Base-by-base conservation (phyloP, 2,329 filamentous ascomycete species). In the Arthrobotrys musiformis region DNA sequence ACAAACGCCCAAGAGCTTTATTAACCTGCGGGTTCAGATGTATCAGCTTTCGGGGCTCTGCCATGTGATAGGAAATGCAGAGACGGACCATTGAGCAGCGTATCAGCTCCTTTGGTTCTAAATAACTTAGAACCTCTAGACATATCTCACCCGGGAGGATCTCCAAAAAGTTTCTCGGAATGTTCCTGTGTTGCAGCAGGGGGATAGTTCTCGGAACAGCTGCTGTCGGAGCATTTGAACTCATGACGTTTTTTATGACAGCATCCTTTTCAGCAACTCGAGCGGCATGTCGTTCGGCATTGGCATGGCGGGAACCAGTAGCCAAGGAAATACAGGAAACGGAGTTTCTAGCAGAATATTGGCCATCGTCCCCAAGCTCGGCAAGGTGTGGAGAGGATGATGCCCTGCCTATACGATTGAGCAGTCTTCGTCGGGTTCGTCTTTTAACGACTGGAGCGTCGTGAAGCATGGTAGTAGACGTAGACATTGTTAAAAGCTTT, bases 111-210 rank as follows among this genome's bases (percentile, higher is more conserved):
- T 90, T 93, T 0, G 94, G 93, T 28, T 86, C 86, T 19, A 98
- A 86, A 80, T 91, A 93, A 4, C 89, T 87, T 70, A 98, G 87
- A 61, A 97, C 89, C 46, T 92, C 86, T 80, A 97, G 86, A 80
- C 91, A 90, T 68, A 98, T 86, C 84, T 99, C 95, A 56, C 90
- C 86, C 0, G 95, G 95, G 86, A 98, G 88, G 46, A 89, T 88
- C 11, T 86, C 87, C 93, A 94, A 97, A 79, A 96, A 92, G 79
- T 91, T 72, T 30, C 61, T 50, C 2, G 64, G 61, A 48, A 68
- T 54, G 15, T 68, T 72, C 26, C 52, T 70, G 63, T 74, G 52
- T 74, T 72, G 68, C 33, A 48, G 44, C 48, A 62, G 44, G 33
- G 58, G 62, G n/a, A 24, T 44, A 24, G 56, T 44, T 26, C 30